Evolutionary conservation across 345 rosid species (phyloP), one percentile per base, ranked within the genome.

Genomic region (Acer negundo): DNA sequence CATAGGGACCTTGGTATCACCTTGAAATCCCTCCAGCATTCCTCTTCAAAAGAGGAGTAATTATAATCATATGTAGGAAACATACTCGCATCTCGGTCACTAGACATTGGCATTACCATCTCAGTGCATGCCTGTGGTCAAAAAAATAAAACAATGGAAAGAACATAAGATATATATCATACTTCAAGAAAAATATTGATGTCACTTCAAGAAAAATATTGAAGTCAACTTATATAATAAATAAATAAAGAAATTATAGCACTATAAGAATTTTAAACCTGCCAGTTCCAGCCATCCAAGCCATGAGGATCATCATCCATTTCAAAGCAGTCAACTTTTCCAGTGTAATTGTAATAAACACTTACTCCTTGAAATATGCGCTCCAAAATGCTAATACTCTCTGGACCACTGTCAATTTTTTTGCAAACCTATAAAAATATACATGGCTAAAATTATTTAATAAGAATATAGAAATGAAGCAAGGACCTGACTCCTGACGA

Each of bases 291-390:
- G 59, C 97, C 96, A 82, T 84, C 86, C 87, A 92, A 80, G 79
- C 98, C 98, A 77, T 95, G 99, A 72, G 98, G 99, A 85, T 95
- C 98, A 84, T 95, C 97, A 74, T 90, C 98, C 78, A 93, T 88
- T 85, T 95, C 63, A 78, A 93, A 93, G 88, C 99, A 92, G 69
- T 83, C 84, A 64, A 84, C 87, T 15, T 83, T 75, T 69, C 99
- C 97, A 2, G 93, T 92, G 72, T 87, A 92, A 85, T 95, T 95
- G 89, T 95, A 93, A 77, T 90, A 93, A 61, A 93, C 78, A 56
- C 87, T 88, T 61, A 88, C 80, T 70, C 97, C 99, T 76, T 87
- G 86, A 74, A 87, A 92, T 86, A 93, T 86, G 64, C 96, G 88
- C 47, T 93, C 91, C 83, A 89, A 67, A 84, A 85, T 85, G 84